Conservation (phyloP, 1,284 basidiomycete species). For the Vanrija sp. region DNA sequence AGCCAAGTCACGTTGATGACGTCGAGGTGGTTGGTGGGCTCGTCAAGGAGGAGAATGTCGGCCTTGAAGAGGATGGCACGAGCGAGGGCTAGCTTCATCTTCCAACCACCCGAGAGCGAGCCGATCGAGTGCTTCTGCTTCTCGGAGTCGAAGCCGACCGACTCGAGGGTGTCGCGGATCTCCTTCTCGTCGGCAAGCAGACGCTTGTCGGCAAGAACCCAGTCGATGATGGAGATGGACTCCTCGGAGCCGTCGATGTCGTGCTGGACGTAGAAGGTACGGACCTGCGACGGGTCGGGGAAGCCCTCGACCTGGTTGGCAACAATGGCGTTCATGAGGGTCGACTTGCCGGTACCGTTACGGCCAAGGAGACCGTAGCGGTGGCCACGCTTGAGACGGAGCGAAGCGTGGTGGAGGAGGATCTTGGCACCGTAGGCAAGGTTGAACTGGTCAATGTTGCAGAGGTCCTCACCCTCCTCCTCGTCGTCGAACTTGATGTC, state of each 20-base stretch:
- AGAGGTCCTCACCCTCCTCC: slow-evolving; percentile 96
- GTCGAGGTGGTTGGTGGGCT: slow-evolving; percentile 77
- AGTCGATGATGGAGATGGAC: slow-evolving; percentile 83
- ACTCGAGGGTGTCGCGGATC: slow-evolving; percentile 71
- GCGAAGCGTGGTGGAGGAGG: slow-evolving; percentile 88
- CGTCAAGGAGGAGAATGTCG: slow-evolving; percentile 74
- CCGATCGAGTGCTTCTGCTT: slow-evolving; percentile 82
- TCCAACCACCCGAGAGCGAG: slow-evolving; percentile 96
- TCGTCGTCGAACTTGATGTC: slow-evolving; percentile 76
- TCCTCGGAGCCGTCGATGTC: slow-evolving; percentile 95
- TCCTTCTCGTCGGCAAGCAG: slow-evolving; percentile 62
- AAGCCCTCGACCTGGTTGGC: slow-evolving; percentile 96
- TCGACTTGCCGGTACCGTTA: slow-evolving; percentile 97
- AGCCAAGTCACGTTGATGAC: slow-evolving; percentile 97
- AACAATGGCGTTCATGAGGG: slow-evolving; percentile 90
- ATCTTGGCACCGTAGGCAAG: slow-evolving; percentile 99
- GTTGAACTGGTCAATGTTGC: slow-evolving; percentile 84
- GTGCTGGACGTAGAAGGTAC: slow-evolving; percentile 98
- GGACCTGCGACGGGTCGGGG: slow-evolving; percentile 74
- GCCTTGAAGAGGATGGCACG: slow-evolving; percentile 96
- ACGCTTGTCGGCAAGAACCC: slow-evolving; percentile 83
- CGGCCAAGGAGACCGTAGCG: slow-evolving; percentile 97
- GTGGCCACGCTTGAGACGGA: slow-evolving; percentile 97
- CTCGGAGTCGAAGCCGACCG: slow-evolving; percentile 87
- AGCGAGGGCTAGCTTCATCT: slow-evolving; percentile 88